A percentile compares a stretch with the other conserved stretches of the same genome.
Evolutionary conservation across 2,329 filamentous ascomycete species (phyloP).

Genomic region (Fusarium cicatricum): DNA sequence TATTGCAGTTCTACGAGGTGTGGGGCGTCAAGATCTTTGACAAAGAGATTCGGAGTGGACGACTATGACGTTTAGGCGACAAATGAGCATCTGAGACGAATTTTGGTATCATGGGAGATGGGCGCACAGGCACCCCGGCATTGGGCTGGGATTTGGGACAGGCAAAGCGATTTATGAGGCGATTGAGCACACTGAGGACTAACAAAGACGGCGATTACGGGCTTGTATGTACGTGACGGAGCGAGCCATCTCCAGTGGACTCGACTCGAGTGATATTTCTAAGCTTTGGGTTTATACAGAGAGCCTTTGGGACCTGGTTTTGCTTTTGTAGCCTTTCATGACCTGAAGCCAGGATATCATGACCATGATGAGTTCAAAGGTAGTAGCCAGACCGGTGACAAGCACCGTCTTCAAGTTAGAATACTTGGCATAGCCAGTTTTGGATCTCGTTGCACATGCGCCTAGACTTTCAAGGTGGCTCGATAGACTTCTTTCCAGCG

Average conservation of each 20-base stretch:
- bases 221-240: constrained; percentile 5
- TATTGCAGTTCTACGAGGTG: constrained; percentile 51
- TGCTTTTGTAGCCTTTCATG: background rate
- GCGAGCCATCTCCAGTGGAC: constrained; percentile 7
- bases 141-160: constrained; percentile 8
- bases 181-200: background rate
- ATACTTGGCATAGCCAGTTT: no score
- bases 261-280: background rate
- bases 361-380: no score
- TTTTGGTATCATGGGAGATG: constrained; percentile 14
- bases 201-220: background rate
- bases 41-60: constrained; percentile 59
- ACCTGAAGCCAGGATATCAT: no score
- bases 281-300: no score
- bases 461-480: background rate
- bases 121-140: constrained; percentile 17
- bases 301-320: background rate
- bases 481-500: background rate
- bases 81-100: background rate
- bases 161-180: constrained; percentile 11
- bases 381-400: no score
- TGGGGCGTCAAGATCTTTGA: constrained; percentile 65
- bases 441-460: background rate
- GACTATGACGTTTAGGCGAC: constrained; percentile 33
- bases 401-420: no score